Evolutionary conservation across 345 rosid genomes (phyloP), one percentile per base, ranked within the genome.

Genomic region (Erucastrum elatum): DNA sequence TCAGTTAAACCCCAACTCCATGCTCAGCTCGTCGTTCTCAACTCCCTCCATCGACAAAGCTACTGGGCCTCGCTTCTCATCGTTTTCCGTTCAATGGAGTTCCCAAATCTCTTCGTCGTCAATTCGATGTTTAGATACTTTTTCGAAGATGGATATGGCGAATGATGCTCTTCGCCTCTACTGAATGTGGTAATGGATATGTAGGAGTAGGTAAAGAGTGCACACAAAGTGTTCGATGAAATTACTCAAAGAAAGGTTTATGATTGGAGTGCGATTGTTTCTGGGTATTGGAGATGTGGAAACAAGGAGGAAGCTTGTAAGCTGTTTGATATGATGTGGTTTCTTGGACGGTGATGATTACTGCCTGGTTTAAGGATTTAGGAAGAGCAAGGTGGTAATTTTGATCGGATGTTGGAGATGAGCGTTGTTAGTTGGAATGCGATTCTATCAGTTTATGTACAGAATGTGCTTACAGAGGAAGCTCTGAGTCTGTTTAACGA

Each of bases 211-310:
- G 63, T 84, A 25, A 77, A 51, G 77, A 35, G 4, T 71, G 87
- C 87, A 7, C 67, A 85, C 71, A 78, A 74, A n/a, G 60, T 90
- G 86, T 90, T 90, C 66, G 94, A 90, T 82, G 83, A 84, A 82
- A 87, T 88, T 84, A 51, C 88, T 78, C 84, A 84, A 0, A 80
- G 77, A 74, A 83, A 34, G 75, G 4, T 75, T 21, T 82, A 69
- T 33, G 87, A 85, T 70, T 88, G 88, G 88, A 88, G 83, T 80
- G 82, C 87, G 5, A 83, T 86, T 86, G 79, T 88, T 34, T 83
- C 84, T 33, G 85, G 85, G 76, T 85, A 84, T 37, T 84, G 81
- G 83, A 84, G 82, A 75, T 80, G 75, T 65, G 87, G 86, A 6
- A 63, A 75, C 3, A 75, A 51, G 66, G 71, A 25, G 37, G 87